Evolutionary conservation across 2,329 filamentous ascomycete species (phyloP).

Genomic region (Trichoderma atroviride): DNA sequence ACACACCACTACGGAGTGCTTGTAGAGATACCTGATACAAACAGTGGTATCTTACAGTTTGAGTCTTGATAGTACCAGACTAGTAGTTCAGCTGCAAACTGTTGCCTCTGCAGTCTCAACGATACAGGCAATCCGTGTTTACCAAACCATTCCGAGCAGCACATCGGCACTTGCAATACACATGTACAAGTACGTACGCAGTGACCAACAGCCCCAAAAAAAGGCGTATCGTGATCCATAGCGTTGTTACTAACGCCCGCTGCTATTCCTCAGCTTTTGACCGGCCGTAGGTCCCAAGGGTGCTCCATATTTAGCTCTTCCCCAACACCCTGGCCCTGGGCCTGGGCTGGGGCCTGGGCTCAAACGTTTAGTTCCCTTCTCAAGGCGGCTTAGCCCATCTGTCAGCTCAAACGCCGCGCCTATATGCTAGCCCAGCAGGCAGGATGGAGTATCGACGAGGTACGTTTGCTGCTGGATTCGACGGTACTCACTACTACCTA

Average conservation of each 20-base stretch:
- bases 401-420: slow-evolving; percentile 9
- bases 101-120: neutral
- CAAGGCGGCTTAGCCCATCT: slow-evolving; percentile 10
- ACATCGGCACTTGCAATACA: neutral
- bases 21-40: too few species aligned
- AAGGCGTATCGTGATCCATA: slow-evolving; percentile 1
- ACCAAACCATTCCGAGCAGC: neutral
- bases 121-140: neutral
- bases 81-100: too few species aligned
- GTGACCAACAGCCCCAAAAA: neutral
- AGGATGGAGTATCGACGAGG: neutral
- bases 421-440: neutral
- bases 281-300: neutral
- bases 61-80: too few species aligned
- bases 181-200: neutral
- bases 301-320: neutral
- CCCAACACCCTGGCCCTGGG: neutral
- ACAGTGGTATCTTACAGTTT: too few species aligned
- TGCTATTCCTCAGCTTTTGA: neutral
- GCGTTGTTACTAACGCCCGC: neutral
- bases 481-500: neutral
- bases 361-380: slow-evolving; percentile 3
- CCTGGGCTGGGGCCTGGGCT: neutral
- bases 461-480: too few species aligned
- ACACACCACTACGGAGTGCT: neutral